Base-by-base conservation (phyloP, 2,329 filamentous ascomycete genomes). In the Penicillium psychrosexuale region DNA sequence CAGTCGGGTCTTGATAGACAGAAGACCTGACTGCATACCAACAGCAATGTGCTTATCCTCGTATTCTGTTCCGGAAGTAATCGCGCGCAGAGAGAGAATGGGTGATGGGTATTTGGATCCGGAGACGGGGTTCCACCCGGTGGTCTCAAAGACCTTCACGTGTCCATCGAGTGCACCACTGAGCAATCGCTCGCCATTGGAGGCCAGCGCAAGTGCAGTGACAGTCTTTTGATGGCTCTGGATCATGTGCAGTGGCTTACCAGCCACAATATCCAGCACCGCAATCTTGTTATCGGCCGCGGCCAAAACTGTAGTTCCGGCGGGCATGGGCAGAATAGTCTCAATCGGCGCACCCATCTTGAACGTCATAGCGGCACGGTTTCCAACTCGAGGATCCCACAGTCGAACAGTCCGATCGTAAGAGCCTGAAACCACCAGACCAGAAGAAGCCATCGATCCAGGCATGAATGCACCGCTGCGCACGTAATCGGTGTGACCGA, bases 141-240 rank as follows among this genome's bases (percentile, higher is more conserved):
- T 87, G 1, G 92, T 97, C 75, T 97, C 93, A 67, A 96, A 97
- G 37, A 99, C 85, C 77, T 99, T 99, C 77, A 97, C 87, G 74
- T 97, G 94, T 9, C 94, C 95, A 72, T 99, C 94, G 43, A 99
- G 81, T 19, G 88, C 91, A 73, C 91, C 94, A 61, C 88, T 92
- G 51, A 99, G 83, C 53, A 99, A 81, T 47, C 94, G 85, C 47
- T 85, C 85, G 44, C 89, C 90, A 63, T 89, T 84, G 42, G 90
- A 92, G 8, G 91, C 92, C 33, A 95, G 78, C 48, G 88, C 87
- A 51, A 99, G 81, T 8, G 89, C 87, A 0, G 94, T 97, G 57
- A 99, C 92, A 0, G 94, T 96, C 84, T 97, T 99, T 71, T 99
- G 94, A 75, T 99, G 94, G 71, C 95, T 97, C 64, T 87, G 87